A percentile compares a stretch with the other conserved stretches of the same genome.
Conservation (phyloP, 352 stramenopile species). For the Phytophthora pistaciae region DNA sequence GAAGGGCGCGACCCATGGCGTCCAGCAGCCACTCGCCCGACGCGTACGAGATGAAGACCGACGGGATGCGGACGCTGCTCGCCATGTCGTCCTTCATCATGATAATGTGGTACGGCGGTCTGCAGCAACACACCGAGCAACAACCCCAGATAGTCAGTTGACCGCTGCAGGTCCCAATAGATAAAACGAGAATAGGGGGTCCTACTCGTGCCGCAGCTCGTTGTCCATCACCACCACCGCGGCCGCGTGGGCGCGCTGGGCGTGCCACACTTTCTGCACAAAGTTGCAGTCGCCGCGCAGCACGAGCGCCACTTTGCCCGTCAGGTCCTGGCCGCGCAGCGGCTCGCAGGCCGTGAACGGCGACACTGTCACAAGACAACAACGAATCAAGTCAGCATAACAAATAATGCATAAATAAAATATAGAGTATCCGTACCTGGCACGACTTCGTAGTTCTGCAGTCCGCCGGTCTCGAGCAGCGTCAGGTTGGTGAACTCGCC, state of each 20-base stretch:
- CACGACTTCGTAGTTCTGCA: constrained; percentile 54
- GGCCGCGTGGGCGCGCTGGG: constrained; percentile 67
- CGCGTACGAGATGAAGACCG: constrained; percentile 75
- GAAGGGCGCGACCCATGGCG: constrained; percentile 40
- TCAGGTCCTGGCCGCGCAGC: constrained; percentile 54
- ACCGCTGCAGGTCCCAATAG: no score
- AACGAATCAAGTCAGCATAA: not conserved
- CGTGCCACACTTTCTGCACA: constrained; percentile 65
- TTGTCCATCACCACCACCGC: constrained; percentile 84
- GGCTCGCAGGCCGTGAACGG: constrained; percentile 76
- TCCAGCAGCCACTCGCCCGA: constrained; percentile 69
- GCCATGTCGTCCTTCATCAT: constrained; percentile 88
- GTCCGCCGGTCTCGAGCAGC: constrained; percentile 40
- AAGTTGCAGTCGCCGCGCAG: constrained; percentile 79
- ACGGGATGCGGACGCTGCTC: constrained; percentile 67
- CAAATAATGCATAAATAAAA: not conserved
- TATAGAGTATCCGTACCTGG: constrained; percentile 29
- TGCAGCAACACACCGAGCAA: constrained; percentile 18
- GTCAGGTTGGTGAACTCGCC: constrained; percentile 80
- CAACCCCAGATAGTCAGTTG: not conserved
- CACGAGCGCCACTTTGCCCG: constrained; percentile 76
- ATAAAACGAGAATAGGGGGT: not conserved
- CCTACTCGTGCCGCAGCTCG: constrained; percentile 61
- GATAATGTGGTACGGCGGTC: constrained; percentile 82
- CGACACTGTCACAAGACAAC: constrained; percentile 31